These are phyloP conservation scores for Yamadazyma buinensis DNA, from an alignment of 1,139 yeast species.

Conservation along the genomic window DNA sequence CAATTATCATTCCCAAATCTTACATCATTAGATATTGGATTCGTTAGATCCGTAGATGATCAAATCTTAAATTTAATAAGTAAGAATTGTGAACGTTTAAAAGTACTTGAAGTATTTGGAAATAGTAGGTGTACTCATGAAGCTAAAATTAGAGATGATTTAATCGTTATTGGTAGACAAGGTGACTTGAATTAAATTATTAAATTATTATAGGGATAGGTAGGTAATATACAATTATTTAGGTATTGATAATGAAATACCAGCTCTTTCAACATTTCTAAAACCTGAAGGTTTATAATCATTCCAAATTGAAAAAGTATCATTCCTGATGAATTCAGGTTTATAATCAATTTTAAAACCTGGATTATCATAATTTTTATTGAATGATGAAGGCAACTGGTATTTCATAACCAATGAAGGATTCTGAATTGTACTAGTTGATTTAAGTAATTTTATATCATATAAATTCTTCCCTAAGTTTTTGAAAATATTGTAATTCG, in stretches of 20 bases:
- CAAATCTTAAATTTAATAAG: conserved; percentile 51
- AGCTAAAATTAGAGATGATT: conserved; percentile 49
- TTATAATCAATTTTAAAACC: conserved; percentile 48
- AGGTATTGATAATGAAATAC: conserved; percentile 21
- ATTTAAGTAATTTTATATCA: conserved; percentile 7
- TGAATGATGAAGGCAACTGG: conserved; percentile 13
- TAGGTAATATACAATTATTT: no score
- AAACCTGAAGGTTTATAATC: conserved; percentile 48
- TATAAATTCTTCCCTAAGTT: neutral
- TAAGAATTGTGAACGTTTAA: conserved; percentile 55
- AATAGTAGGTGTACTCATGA: conserved; percentile 61
- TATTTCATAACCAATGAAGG: conserved; percentile 20
- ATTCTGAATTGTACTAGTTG: conserved; percentile 28
- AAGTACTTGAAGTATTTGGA: conserved; percentile 75
- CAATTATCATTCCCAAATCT: conserved; percentile 45
- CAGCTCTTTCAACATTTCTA: conserved; percentile 60
- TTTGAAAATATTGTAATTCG: conserved; percentile 20
- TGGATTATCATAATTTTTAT: conserved; percentile 57
- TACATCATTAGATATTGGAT: conserved; percentile 67
- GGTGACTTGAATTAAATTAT: conserved; percentile 53
- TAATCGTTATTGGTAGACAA: conserved; percentile 74
- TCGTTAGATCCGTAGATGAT: conserved; percentile 72
- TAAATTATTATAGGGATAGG: no score
- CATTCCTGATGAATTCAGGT: conserved; percentile 53
- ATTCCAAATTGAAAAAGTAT: conserved; percentile 26